These are phyloP conservation scores for Simmondsia chinensis DNA, from an alignment of 148 eudicot genomes.

Conservation along the genomic window DNA sequence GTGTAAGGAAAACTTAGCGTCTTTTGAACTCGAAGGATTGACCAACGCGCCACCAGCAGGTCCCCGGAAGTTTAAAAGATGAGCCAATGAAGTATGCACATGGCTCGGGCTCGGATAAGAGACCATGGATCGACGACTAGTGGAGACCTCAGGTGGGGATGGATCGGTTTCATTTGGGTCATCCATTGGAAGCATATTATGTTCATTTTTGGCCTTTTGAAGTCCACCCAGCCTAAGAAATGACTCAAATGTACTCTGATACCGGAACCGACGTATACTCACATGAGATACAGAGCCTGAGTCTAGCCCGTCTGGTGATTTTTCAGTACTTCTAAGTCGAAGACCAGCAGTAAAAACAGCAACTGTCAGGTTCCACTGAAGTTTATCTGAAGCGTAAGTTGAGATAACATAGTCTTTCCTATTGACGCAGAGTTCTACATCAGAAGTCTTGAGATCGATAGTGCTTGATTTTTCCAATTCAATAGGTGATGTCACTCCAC, in stretches of 20 bases:
- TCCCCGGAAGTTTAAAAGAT: conserved; percentile 8
- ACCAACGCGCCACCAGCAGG: conserved; percentile 9
- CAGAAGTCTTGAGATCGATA: conserved; percentile 23
- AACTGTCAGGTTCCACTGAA: conserved; percentile 75
- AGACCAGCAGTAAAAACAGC: conserved; percentile 65
- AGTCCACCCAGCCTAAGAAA: conserved; percentile 28
- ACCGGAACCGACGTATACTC: conserved; percentile 53
- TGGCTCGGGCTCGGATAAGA: conserved; percentile 15
- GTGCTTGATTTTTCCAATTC: conserved; percentile 8
- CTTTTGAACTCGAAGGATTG: no score
- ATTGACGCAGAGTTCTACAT: conserved; percentile 60
- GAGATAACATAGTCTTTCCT: conserved; percentile 73
- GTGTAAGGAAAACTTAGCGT: no score
- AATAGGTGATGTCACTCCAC: conserved; percentile 2
- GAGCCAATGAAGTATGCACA: conserved; percentile 15
- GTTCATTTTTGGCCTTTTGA: conserved; percentile 22
- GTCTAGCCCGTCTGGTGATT: conserved; percentile 28
- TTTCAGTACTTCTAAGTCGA: conserved; percentile 53
- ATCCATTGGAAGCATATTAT: conserved; percentile 26
- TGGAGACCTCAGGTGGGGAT: conserved; percentile 22
- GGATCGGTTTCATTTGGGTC: conserved; percentile 13
- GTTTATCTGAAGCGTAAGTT: conserved; percentile 48
- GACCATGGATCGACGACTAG: conserved; percentile 9
- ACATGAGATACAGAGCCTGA: conserved; percentile 35
- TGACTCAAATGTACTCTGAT: conserved; percentile 33